Evolutionary conservation across 495 filamentous ascomycete species (phyloP).

Genomic region (Penicillium lividum): DNA sequence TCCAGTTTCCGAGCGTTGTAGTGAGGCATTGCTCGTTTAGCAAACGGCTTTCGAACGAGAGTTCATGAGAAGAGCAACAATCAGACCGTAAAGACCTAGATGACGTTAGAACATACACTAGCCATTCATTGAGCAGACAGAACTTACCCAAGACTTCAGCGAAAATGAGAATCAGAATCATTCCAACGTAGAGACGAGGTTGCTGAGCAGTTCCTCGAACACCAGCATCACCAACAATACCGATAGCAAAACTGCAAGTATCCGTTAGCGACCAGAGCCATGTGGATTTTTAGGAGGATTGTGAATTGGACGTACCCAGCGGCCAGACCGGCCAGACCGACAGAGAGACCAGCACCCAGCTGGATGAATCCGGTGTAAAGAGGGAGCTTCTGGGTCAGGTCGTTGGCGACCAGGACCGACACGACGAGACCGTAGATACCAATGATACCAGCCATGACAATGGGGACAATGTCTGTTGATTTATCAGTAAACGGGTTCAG

Average conservation of each 20-base stretch:
- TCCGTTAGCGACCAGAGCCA: conserved; percentile 16
- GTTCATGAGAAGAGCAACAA: conserved; percentile 99
- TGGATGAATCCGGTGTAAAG: conserved; percentile 97
- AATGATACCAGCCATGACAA: conserved; percentile 99
- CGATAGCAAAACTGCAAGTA: conserved; percentile 78
- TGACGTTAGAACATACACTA: neutral
- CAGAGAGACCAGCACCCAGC: conserved; percentile 91
- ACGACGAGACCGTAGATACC: conserved; percentile 99
- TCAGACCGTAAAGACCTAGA: conserved; percentile 92
- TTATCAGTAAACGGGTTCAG: conserved; percentile 18
- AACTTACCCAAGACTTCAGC: conserved; percentile 94
- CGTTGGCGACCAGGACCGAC: conserved; percentile 94
- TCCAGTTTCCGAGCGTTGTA: conserved; percentile 14
- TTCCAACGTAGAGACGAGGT: conserved; percentile 96
- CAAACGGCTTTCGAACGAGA: conserved; percentile 53
- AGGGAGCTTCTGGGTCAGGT: conserved; percentile 75
- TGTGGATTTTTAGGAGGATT: neutral
- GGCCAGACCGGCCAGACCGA: conserved; percentile 95
- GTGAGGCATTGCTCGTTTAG: conserved; percentile 27
- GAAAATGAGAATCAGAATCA: conserved; percentile 99
- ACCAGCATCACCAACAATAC: conserved; percentile 99
- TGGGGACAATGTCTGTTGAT: conserved; percentile 87
- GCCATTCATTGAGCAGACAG: neutral
- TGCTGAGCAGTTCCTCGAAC: conserved; percentile 98
- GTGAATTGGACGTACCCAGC: conserved; percentile 63